Evolutionary conservation across 2,329 filamentous ascomycete genomes (phyloP).

Genomic region (Didymella keratinophila): DNA sequence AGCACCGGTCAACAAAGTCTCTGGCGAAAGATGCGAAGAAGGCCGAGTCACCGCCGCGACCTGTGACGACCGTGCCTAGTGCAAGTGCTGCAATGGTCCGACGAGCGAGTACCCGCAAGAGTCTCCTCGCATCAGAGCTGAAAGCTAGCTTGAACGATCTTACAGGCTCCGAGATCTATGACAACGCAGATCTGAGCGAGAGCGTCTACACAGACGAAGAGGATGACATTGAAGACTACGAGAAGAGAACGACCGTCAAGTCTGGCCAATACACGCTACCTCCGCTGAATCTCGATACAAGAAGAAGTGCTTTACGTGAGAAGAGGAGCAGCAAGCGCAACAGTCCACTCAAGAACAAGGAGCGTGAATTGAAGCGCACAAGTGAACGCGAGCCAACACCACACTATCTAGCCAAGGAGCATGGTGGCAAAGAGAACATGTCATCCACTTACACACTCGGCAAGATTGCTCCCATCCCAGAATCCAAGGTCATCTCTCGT

Average conservation of each 20-base stretch:
- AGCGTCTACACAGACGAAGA: slow-evolving; percentile 43
- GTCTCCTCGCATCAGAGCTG: slow-evolving; percentile 31
- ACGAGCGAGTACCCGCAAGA: slow-evolving; percentile 31
- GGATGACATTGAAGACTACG: slow-evolving; percentile 37
- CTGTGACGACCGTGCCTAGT: slow-evolving; percentile 24
- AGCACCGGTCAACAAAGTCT: slow-evolving; percentile 27
- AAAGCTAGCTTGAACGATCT: slow-evolving; percentile 38
- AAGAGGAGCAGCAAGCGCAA: slow-evolving; percentile 28
- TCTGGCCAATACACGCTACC: slow-evolving; percentile 32
- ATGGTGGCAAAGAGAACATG: slow-evolving; percentile 45
- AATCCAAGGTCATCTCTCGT: slow-evolving; percentile 24
- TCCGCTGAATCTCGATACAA: slow-evolving; percentile 32
- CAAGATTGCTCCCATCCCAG: slow-evolving; percentile 19
- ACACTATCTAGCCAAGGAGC: slow-evolving; percentile 33
- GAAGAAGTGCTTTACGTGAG: slow-evolving; percentile 16
- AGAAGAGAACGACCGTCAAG: slow-evolving; percentile 34
- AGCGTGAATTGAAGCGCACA: slow-evolving; percentile 32
- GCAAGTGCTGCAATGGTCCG: slow-evolving; percentile 16
- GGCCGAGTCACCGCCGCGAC: slow-evolving; percentile 28
- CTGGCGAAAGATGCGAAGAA: slow-evolving; percentile 22
- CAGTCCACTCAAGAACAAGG: slow-evolving; percentile 23
- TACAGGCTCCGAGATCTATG: slow-evolving; percentile 37
- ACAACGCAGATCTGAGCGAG: slow-evolving; percentile 43
- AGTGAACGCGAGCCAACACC: slow-evolving; percentile 42
- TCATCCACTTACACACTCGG: slow-evolving; percentile 35